Evolutionary conservation across 2,329 filamentous ascomycete genomes (phyloP).

Genomic region (Sporothrix inflata): DNA sequence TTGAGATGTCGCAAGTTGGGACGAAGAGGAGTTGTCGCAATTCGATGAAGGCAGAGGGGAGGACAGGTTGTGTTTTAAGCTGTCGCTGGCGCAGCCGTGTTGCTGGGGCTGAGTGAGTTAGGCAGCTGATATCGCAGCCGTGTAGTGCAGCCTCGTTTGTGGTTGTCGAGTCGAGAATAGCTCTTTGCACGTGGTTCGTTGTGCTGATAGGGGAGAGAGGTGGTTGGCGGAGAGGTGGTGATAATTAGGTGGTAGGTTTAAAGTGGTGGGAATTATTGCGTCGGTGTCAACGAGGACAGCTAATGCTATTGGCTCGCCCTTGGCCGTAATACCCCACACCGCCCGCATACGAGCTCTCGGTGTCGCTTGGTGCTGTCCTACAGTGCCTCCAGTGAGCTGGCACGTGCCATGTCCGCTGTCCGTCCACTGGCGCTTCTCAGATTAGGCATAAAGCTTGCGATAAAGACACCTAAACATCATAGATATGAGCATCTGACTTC

Average conservation of each 20-base stretch:
- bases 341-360: neutral
- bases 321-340: neutral
- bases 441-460: neutral
- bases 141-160: conserved; percentile 8
- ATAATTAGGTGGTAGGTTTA: conserved; percentile 8
- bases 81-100: neutral
- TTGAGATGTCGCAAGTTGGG: neutral
- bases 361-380: neutral
- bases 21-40: neutral
- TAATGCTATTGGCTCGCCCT: neutral
- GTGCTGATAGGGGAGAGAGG: conserved; percentile 6
- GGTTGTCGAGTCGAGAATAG: neutral
- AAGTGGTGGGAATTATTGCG: conserved; percentile 15
- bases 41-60: neutral
- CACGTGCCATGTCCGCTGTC: neutral
- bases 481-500: neutral
- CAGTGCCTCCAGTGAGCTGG: neutral
- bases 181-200: conserved; percentile 15
- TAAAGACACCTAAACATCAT: neutral
- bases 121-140: neutral
- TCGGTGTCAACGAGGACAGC: conserved; percentile 12
- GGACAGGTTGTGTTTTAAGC: neutral
- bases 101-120: neutral
- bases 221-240: conserved; percentile 7
- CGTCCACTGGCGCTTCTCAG: neutral